Percentiles rank a stretch among this genome's conserved stretches.
phyloP scores from a whole-genome alignment of 768 basidiomycete genomes.

The Leccinum rimulosum region DNA sequence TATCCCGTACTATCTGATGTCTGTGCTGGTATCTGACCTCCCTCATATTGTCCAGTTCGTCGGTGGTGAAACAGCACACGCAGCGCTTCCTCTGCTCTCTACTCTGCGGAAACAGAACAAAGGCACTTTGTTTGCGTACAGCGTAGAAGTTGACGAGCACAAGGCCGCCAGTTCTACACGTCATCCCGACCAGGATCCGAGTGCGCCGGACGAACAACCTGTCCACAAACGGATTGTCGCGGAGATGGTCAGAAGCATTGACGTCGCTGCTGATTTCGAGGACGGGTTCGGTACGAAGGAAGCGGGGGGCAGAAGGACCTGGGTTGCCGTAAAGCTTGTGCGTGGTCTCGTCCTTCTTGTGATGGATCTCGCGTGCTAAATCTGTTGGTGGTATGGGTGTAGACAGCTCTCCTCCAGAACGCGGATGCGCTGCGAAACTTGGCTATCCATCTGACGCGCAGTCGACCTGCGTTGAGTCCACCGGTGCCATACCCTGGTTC shows the following conservation, averaged over 20 bases:
- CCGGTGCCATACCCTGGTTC: constrained; percentile 67
- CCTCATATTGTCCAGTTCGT: constrained; percentile 60
- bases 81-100: constrained; percentile 61
- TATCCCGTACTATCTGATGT: not conserved
- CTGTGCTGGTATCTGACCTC: not conserved
- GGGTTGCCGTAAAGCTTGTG: constrained; percentile 86
- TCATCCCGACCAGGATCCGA: constrained; percentile 4
- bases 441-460: constrained; percentile 54
- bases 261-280: constrained; percentile 82
- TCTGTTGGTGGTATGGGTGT: not conserved
- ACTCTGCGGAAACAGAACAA: constrained; percentile 64
- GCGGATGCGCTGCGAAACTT: constrained; percentile 58
- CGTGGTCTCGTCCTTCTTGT: constrained; percentile 19
- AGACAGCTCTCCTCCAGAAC: constrained; percentile 72
- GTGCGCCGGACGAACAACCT: constrained; percentile 21
- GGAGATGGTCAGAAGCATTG: constrained; percentile 75
- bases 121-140: constrained; percentile 79
- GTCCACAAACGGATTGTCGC: constrained; percentile 63
- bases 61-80: constrained; percentile 78
- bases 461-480: constrained; percentile 33
- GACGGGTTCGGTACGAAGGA: constrained; percentile 35
- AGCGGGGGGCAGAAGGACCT: constrained; percentile 53
- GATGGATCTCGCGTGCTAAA: not conserved
- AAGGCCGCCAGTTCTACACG: constrained; percentile 38
- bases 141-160: constrained; percentile 76